phyloP scores from a whole-genome alignment of 2,329 filamentous ascomycete genomes.

The Pseudocercospora vitis region DNA sequence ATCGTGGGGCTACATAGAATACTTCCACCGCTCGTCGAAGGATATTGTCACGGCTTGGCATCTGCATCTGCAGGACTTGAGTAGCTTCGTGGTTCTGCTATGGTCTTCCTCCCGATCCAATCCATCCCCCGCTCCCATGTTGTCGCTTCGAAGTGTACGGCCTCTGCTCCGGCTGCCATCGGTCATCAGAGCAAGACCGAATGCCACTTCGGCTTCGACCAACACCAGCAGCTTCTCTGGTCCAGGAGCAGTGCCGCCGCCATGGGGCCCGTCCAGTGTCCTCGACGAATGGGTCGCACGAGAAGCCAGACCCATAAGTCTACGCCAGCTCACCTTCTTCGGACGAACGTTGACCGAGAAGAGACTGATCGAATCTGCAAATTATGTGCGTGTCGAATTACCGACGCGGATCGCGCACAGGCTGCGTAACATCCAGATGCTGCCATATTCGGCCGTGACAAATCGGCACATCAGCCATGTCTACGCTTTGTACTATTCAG shows the following conservation, averaged over 20 bases:
- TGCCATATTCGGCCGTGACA: conserved; percentile 94
- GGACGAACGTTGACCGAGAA: conserved; percentile 88
- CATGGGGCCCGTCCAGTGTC: conserved; percentile 59
- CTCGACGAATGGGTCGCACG: conserved; percentile 81
- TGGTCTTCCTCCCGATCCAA: background rate
- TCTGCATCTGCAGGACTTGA: background rate
- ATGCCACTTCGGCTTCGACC: conserved; percentile 19
- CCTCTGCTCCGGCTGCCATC: conserved; percentile 11
- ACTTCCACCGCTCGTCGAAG: background rate
- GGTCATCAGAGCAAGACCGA: conserved; percentile 18
- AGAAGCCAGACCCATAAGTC: conserved; percentile 90
- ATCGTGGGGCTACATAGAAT: too few relatives aligned
- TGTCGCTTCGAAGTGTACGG: background rate
- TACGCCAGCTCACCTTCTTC: conserved; percentile 96
- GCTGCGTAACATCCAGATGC: conserved; percentile 92
- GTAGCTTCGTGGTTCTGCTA: background rate
- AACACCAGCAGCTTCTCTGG: background rate
- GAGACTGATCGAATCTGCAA: conserved; percentile 87
- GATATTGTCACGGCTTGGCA: background rate
- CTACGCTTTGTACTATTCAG: conserved; percentile 93
- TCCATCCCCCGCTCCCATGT: background rate
- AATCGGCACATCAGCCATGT: conserved; percentile 92
- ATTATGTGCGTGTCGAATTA: conserved; percentile 94
- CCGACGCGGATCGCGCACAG: conserved; percentile 88
- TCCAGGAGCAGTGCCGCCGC: conserved; percentile 43